A percentile compares a stretch with the other conserved stretches of the same genome.
Conservation (phyloP, 164 flowering plant species). For the Buxus sempervirens region DNA sequence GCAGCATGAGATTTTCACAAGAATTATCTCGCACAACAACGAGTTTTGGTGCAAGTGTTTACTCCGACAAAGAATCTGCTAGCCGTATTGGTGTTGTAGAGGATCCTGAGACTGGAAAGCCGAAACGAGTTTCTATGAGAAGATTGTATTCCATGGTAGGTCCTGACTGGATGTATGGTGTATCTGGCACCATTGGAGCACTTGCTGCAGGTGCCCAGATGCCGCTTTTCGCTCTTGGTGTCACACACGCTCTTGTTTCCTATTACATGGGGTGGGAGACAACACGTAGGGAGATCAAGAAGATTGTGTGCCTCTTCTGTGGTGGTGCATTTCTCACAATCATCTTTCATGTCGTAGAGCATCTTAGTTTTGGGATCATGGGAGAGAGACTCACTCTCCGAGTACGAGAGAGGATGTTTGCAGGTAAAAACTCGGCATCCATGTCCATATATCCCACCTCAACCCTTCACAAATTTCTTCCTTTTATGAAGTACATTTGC, state of each 20-base stretch:
- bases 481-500: no score
- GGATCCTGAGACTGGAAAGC: slow-evolving; percentile 30
- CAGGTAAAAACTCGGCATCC: slow-evolving; percentile 40
- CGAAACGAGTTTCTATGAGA: slow-evolving; percentile 41
- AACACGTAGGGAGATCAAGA: slow-evolving; percentile 57
- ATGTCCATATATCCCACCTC: no score
- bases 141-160: slow-evolving; percentile 76
- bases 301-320: slow-evolving; percentile 66
- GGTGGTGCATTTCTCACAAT: slow-evolving; percentile 67
- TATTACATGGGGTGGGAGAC: slow-evolving; percentile 95
- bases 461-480: no score
- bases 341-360: slow-evolving; percentile 59
- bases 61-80: slow-evolving; percentile 72
- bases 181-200: slow-evolving; percentile 62
- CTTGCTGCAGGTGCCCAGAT: slow-evolving; percentile 79
- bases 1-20: slow-evolving; percentile 58
- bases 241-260: slow-evolving; percentile 83
- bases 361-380: slow-evolving; percentile 79
- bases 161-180: slow-evolving; percentile 79
- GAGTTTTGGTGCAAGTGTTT: slow-evolving; percentile 78
- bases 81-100: slow-evolving; percentile 44
- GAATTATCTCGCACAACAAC: slow-evolving; percentile 56
- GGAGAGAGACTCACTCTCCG: slow-evolving; percentile 93
- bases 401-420: slow-evolving; percentile 79
- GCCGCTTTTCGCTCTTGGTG: slow-evolving; percentile 96